Percentiles rank a stretch among this genome's conserved stretches.
These are phyloP conservation scores for Lipomyces japonicus DNA, from an alignment of 805 yeast genomes.

Conservation along the genomic window DNA sequence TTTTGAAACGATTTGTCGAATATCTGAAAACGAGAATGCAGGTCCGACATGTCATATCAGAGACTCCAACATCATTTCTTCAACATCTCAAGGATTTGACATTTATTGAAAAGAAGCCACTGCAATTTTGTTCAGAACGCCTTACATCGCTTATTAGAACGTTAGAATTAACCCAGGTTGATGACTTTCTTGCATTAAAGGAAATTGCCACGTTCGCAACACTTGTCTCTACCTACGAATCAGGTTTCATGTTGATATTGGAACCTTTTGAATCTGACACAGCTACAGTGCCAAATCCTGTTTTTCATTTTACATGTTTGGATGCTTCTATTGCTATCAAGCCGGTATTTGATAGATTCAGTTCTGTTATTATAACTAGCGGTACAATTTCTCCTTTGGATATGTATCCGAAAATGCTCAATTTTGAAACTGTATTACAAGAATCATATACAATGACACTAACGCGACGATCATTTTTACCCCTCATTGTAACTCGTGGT, in stretches of 20 bases:
- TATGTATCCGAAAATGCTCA: slow-evolving; percentile 96
- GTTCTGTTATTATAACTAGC: slow-evolving; percentile 89
- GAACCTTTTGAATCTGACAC: slow-evolving; percentile 96
- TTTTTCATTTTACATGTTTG: slow-evolving; percentile 84
- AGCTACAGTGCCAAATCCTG: slow-evolving; percentile 95
- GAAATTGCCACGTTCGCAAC: slow-evolving; percentile 98
- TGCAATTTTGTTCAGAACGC: slow-evolving; percentile 87
- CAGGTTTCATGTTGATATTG: slow-evolving; percentile 83
- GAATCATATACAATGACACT: slow-evolving; percentile 95
- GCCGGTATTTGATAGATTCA: slow-evolving; percentile 90
- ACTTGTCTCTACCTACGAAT: slow-evolving; percentile 87
- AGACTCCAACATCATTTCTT: slow-evolving; percentile 88
- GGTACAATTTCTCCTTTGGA: slow-evolving; percentile 98
- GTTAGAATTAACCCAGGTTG: slow-evolving; percentile 79
- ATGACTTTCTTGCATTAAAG: slow-evolving; percentile 86
- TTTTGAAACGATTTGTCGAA: slow-evolving; percentile 86
- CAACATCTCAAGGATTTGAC: slow-evolving; percentile 92
- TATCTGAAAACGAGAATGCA: slow-evolving; percentile 96
- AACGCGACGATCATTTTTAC: slow-evolving; percentile 86
- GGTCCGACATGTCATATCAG: slow-evolving; percentile 95
- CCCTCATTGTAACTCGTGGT: slow-evolving; percentile 94
- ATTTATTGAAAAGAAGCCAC: slow-evolving; percentile 86
- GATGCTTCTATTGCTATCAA: slow-evolving; percentile 98
- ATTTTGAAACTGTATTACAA: slow-evolving; percentile 88
- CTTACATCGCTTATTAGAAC: slow-evolving; percentile 84